Evolutionary conservation across 1,284 basidiomycete species (phyloP), one percentile per base, ranked within the genome.

Genomic region (Tetrapyrgos nigripes): DNA sequence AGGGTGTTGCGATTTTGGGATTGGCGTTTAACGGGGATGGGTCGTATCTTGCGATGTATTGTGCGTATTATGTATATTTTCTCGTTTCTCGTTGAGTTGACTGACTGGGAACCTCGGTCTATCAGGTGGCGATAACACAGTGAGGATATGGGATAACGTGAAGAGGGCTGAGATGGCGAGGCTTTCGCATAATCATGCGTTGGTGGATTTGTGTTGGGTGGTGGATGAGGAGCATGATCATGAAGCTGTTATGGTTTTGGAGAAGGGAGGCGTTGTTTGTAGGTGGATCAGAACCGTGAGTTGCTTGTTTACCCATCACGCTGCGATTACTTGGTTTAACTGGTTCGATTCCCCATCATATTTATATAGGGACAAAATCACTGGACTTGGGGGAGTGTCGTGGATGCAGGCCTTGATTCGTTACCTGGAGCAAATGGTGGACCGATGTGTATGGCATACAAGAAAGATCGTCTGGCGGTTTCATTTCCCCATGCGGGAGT

Each of bases 321-420:
- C n/a, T n/a, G n/a, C n/a, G n/a, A n/a, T n/a, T n/a, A n/a, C n/a
- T n/a, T n/a, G n/a, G n/a, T n/a, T n/a, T n/a, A n/a, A n/a, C n/a
- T n/a, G n/a, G n/a, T n/a, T n/a, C n/a, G n/a, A n/a, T n/a, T n/a
- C n/a, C n/a, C n/a, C n/a, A n/a, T n/a, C n/a, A n/a, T n/a, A 55
- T 47, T 19, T 31, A n/a, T 49, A 53, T 58, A 86, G 83, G 79
- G 76, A 11, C 70, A 74, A 51, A 82, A 83, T 63, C 74, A 79
- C 52, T 89, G 87, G 88, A 75, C 81, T 28, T 86, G 82, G 77
- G 75, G 79, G 11, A 83, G 81, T 60, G 68, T 87, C 17, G 70
- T 85, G 23, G 79, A 83, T 29, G 78, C 83, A 17, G 78, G 76
- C 10, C 73, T 71, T 52, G 77, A 79, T 5, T 65, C 26, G 63